phyloP scores from a whole-genome alignment of 495 filamentous ascomycete genomes.

The Penicillium psychrofluorescens region DNA sequence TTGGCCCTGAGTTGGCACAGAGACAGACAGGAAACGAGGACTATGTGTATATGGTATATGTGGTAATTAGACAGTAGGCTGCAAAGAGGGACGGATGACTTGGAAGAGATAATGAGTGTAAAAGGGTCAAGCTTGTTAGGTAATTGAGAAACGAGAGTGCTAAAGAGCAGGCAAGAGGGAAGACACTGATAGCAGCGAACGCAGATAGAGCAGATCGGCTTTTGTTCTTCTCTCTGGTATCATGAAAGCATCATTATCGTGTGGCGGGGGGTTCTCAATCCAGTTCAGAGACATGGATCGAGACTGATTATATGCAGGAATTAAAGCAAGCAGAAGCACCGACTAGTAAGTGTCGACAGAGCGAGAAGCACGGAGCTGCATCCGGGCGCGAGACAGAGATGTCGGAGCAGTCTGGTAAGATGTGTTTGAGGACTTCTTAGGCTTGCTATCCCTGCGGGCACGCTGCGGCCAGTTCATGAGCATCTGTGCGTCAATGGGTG shows the following conservation, averaged over 20 bases:
- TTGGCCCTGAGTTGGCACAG: too few relatives aligned
- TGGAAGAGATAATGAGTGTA: not conserved
- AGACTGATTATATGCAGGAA: too few relatives aligned
- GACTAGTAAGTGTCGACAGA: conserved; percentile 19
- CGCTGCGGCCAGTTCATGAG: conserved; percentile 30
- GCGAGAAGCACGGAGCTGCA: conserved; percentile 18
- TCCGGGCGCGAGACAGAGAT: conserved; percentile 13
- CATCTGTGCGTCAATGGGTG: conserved; percentile 20
- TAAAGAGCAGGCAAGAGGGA: not conserved
- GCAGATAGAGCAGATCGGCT: conserved; percentile 2
- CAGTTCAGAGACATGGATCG: too few relatives aligned
- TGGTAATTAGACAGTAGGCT: not conserved
- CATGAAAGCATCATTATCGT: conserved; percentile 20
- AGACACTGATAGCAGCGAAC: conserved; percentile 1
- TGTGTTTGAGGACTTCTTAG: not conserved
- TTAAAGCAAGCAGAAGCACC: too few relatives aligned
- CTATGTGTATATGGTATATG: too few relatives aligned
- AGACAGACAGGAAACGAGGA: not conserved
- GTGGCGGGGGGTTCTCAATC: not conserved
- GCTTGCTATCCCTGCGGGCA: conserved; percentile 2
- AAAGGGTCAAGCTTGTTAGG: not conserved
- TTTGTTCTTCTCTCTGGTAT: conserved; percentile 9
- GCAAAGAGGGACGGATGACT: not conserved
- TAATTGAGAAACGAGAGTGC: not conserved
- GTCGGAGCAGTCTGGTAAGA: conserved; percentile 13